Conservation (phyloP, 345 rosid genomes). For the Dipteronia dyeriana region DNA sequence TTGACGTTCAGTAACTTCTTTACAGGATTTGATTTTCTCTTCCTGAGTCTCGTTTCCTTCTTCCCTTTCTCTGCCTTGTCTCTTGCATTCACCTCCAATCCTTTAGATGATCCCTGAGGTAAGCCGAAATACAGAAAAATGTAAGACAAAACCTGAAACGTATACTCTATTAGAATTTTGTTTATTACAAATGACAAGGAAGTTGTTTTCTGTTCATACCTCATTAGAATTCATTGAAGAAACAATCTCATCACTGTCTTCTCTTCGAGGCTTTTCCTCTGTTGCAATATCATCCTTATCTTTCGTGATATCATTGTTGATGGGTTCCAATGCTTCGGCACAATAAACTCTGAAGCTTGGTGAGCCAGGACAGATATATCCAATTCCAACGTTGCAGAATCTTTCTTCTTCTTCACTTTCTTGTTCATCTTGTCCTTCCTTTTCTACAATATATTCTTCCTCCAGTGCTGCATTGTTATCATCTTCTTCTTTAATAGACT, state of each 20-base stretch:
- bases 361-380: conserved; percentile 22
- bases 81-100: not conserved
- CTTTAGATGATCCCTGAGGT: conserved; percentile 22
- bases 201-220: conserved; percentile 1
- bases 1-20: conserved; percentile 29
- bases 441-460: conserved; percentile 9
- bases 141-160: not conserved
- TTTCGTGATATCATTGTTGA: not conserved
- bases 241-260: not conserved
- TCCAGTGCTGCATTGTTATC: not conserved
- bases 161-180: too few relatives aligned
- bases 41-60: conserved; percentile 22
- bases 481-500: not conserved
- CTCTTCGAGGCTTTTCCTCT: not conserved
- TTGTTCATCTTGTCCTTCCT: not conserved
- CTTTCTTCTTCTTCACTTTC: conserved; percentile 18
- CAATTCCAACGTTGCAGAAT: not conserved
- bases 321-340: conserved; percentile 8
- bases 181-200: not conserved
- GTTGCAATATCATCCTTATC: not conserved
- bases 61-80: conserved; percentile 24
- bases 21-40: conserved; percentile 21
- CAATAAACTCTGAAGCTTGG: conserved; percentile 45
- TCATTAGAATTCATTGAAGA: not conserved
- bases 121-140: not conserved